Base-by-base conservation (phyloP, 139 green algal species). In the Chlamydomonas urium region DNA sequence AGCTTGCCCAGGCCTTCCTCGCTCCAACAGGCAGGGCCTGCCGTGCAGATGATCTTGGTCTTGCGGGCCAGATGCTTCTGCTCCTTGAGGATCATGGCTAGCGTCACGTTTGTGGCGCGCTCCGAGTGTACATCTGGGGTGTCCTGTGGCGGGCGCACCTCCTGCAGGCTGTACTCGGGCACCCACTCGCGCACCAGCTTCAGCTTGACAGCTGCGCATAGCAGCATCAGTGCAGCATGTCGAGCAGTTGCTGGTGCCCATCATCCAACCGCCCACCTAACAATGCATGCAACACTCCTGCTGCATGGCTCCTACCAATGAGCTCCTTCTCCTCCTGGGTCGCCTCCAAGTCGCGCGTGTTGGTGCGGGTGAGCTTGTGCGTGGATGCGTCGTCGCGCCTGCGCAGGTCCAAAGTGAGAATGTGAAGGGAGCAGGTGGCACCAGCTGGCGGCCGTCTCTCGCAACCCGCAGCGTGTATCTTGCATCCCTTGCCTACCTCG, bases 41-140 rank as follows among this genome's bases (percentile, higher is more conserved):
- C 75, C 0, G 87, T 90, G 75, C 87, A 92, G 4, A 90, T 65
- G 61, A 92, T 90, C 79, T 90, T 90, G 21, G 87, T 90, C 66
- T 91, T 91, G 42, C 84, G 76, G 2, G 75, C 71, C 36, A 83
- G 38, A 56, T 80, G 62, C 58, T 78, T 65, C 26, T 80, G 59
- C n/a, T 82, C 60, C 29, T 81, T 70, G 1, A 83, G 67, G n/a
- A 86, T 69, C 80, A 81, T 79, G 47, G 29, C n/a, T n/a, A 86
- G 70, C 10, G 80, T 86, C 45, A 83, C 76, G 33, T 83, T 79
- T 0, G 80, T 86, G 2, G 80, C 73, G 1, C 80, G 76, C 73
- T 86, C 80, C 8, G 73, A 81, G 42, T 79, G 71, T 56, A 82
- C 77, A 48, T 86, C 80, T 32, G 76, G 38, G 35, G 36, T 71